Percentiles rank a stretch among this genome's conserved stretches.
Conservation (phyloP, 352 stramenopile species). For the Pythium insidiosum region DNA sequence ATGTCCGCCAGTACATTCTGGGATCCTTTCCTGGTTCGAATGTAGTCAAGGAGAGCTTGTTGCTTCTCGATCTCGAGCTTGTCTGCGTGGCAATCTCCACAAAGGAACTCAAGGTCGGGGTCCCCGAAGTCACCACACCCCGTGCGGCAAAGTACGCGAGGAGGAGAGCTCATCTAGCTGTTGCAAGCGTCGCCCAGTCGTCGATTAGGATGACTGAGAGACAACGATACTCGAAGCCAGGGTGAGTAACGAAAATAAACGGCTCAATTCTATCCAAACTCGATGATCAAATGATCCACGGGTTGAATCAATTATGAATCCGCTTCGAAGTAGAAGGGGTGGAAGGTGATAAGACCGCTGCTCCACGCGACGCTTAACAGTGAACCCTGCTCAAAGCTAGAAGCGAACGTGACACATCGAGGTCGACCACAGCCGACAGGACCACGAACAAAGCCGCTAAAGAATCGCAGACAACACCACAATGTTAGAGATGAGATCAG, state of each 20-base stretch:
- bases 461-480: too few relatives aligned
- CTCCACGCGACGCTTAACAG: conserved; percentile 71
- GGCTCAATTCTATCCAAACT: too few relatives aligned
- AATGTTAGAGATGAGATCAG: too few relatives aligned
- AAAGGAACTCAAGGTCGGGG: conserved; percentile 48
- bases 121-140: conserved; percentile 55
- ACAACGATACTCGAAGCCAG: too few relatives aligned
- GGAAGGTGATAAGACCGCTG: conserved; percentile 68
- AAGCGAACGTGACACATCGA: conserved; percentile 47
- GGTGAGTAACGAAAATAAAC: too few relatives aligned
- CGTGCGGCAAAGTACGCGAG: conserved; percentile 35
- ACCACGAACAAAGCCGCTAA: conserved; percentile 53
- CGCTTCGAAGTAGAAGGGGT: conserved; percentile 71
- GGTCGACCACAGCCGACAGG: conserved; percentile 51
- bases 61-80: conserved; percentile 33
- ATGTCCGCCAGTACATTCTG: neutral
- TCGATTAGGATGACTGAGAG: too few relatives aligned
- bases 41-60: conserved; percentile 28
- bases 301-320: too few relatives aligned
- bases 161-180: conserved; percentile 48
- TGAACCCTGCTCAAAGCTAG: conserved; percentile 58
- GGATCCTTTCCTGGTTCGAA: conserved; percentile 1
- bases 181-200: too few relatives aligned
- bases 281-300: too few relatives aligned
- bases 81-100: conserved; percentile 57